Evolutionary conservation across 495 filamentous ascomycete species (phyloP), one percentile per base, ranked within the genome.

Genomic region (Penicillium soppii): DNA sequence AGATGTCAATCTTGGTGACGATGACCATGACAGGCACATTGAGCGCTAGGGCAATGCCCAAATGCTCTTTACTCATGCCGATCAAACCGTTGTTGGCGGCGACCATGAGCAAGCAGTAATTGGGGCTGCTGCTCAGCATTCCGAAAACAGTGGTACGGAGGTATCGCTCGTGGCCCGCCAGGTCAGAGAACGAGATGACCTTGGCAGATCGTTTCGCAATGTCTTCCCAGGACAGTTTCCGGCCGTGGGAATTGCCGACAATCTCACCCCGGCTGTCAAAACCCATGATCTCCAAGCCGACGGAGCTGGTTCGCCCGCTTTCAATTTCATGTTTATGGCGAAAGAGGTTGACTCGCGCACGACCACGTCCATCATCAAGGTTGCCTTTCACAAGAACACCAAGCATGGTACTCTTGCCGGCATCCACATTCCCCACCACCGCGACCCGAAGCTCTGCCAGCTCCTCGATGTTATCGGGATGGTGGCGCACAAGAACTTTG

Each of bases 11-110:
- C 71, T 98, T 98, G 66, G 94, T 98, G 50, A 98, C 84, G 50
- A 97, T 90, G 21, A 98, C 92, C 87, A 98, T 92, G 57, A 98
- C 91, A 3, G 94, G 94, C 20, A 98, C 95, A 63, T 97, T 97
- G 27, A 98, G 71, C 2, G 94, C 92, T 16, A 97, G 74, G 1
- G 94, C 94, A 63, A 98, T 97, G 15, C 94, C 94, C 16, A 98
- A 77, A 70, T 98, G 94, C 71, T 98, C 94, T 68, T 94, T 95
- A 69, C 89, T 92, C 94, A 98, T 98, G 6, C 94, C 94, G 53
- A 97, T 90, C 16, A 98, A 73, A 13, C 94, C 94, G 63, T 97
- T 98, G 63, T 98, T 98, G 25, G 94, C 94, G 5, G 95, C 94
- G 5, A 98, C 95, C 94, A 98, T 98, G 30, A 98, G 82, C 36